Base-by-base conservation (phyloP, 768 basidiomycete genomes). In the Porpolomopsis calyptriformis region DNA sequence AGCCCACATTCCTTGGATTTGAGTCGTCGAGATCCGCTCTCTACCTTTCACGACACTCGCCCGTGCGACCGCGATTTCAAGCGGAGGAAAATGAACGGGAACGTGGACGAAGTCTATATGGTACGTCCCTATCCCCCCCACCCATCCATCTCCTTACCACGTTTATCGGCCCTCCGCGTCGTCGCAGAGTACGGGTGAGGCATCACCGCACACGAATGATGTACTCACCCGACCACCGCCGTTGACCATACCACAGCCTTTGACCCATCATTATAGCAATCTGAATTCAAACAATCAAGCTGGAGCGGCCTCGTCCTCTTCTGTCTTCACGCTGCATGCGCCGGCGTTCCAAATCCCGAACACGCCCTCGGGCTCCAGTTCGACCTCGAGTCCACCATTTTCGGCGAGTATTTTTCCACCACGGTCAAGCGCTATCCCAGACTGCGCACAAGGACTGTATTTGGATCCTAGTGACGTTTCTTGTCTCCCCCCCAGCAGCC, bases 311-410 rank as follows among this genome's bases (percentile, higher is more conserved):
- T 64, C 62, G 43, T 64, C 71, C 27, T 68, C 70, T 4, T 68
- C 72, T 9, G 55, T 77, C 50, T 77, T 76, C 62, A 70, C 61
- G 55, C 64, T 80, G 2, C 74, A 77, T 45, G 69, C 72, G 6
- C 68, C 78, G 35, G 67, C 74, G 2, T 83, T 82, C 60, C 77
- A 75, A 54, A 67, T 83, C 59, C 81, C 81, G 16, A 77, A 80
- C 58, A 82, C 82, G 3, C 80, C 81, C 2, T 80, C 80, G 18
- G 78, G 75, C 16, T 83, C 82, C 16, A 85, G 82, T 57, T 72
- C 78, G 19, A 81, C 81, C 4, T 82, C 81, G 22, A 85, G 79
- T 53, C 80, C 82, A 47, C 81, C 83, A n/a, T 86, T 85, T 71
- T 88, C 85, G 82, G 85, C 77, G 78, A 85, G 85, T 84, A 60